phyloP scores from a whole-genome alignment of 495 filamentous ascomycete genomes.

The Trichoderma virens region DNA sequence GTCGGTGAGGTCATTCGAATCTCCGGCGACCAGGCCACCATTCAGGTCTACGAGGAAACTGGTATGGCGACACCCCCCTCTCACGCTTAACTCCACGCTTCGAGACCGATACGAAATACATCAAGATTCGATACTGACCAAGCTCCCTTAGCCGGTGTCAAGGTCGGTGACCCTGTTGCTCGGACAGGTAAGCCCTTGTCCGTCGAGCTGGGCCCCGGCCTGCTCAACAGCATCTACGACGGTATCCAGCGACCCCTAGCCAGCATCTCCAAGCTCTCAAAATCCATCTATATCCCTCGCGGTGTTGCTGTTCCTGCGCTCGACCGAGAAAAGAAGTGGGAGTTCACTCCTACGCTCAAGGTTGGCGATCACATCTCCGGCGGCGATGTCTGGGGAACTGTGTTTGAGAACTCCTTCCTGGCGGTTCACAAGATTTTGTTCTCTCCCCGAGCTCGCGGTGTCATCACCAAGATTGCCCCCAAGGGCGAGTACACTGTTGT shows the following conservation, averaged over 20 bases:
- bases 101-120: conserved; percentile 4
- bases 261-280: conserved; percentile 64
- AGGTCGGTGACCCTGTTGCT: conserved; percentile 85
- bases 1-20: conserved; percentile 98
- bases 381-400: conserved; percentile 87
- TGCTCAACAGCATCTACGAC: conserved; percentile 99
- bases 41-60: conserved; percentile 99
- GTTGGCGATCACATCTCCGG: conserved; percentile 95
- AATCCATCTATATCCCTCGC: conserved; percentile 94
- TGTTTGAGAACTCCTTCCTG: conserved; percentile 93
- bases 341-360: conserved; percentile 84
- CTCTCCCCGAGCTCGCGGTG: conserved; percentile 84
- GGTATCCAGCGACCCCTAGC: conserved; percentile 94
- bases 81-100: background rate
- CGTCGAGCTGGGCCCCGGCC: conserved; percentile 91
- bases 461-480: conserved; percentile 80
- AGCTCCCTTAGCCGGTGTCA: conserved; percentile 67
- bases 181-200: conserved; percentile 92
- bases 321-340: conserved; percentile 85
- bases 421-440: conserved; percentile 91
- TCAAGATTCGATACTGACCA: background rate
- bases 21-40: conserved; percentile 87
- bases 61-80: conserved; percentile 42
- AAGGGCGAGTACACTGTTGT: conserved; percentile 91
- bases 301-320: conserved; percentile 86